Base-by-base conservation (phyloP, 2,329 filamentous ascomycete species). In the Cercospora sesami region DNA sequence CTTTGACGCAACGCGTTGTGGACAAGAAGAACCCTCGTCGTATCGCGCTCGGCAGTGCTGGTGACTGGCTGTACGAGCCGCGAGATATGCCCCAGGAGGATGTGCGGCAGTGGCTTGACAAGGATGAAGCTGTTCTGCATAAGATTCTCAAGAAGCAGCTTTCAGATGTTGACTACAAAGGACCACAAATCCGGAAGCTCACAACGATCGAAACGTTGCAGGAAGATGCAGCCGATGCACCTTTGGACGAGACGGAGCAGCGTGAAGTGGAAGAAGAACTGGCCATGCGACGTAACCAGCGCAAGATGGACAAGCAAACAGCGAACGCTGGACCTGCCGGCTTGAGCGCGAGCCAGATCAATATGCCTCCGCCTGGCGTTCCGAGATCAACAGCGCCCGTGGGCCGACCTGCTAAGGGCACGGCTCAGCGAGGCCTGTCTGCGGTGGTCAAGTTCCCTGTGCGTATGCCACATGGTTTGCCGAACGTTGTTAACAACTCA, bases 11-110 rank as follows among this genome's bases (percentile, higher is more conserved):
- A 45, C 87, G 92, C 14, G 91, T 96, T 1, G 90, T 97, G 4
- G 94, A 97, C 79, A 89, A 92, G 76, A 92, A 91, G 79, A 92
- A 92, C 60, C 89, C 90, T 0, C 80, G 88, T n/a, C 87, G 90
- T 7, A 87, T 84, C 78, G 89, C 91, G 0, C 83, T 84, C 21
- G 86, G 85, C 62, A 82, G 75, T 59, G 66, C 74, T 12, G 69
- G 78, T 1, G 83, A 88, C 1, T 88, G 89, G 73, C 82, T 93
- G n/a, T 86, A 85, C 39, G 80, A 83, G 48, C 87, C 91, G 0
- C 83, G 82, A 63, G 76, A 84, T 0, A 81, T 88, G 1, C 68
- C 78, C 5, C 83, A 86, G 59, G 75, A 86, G 53, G 83, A 89
- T 60, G 45, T 72, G 2, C 75, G 78, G 0, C 78, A 81, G 9